A percentile compares a stretch with the other conserved stretches of the same genome.
Evolutionary conservation across 805 yeast species (phyloP).

Genomic region (Barnettozyma salicaria): DNA sequence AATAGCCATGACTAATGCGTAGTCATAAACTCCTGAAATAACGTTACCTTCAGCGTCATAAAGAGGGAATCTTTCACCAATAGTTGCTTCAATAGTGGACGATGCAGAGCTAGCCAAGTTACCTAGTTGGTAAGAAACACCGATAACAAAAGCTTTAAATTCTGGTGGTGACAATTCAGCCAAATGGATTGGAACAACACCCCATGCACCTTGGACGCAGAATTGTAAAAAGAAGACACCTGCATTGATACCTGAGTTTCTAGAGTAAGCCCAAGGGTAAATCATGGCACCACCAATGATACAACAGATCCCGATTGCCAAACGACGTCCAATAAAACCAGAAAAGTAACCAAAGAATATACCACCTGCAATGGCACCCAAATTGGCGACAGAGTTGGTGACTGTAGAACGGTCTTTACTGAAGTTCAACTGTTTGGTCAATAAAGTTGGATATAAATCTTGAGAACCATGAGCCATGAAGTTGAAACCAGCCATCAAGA

Average conservation of each 20-base stretch:
- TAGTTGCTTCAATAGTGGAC: constrained; percentile 56
- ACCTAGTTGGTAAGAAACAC: constrained; percentile 62
- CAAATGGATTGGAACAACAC: constrained; percentile 56
- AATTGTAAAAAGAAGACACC: constrained; percentile 57
- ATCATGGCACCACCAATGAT: constrained; percentile 52
- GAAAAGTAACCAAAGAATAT: constrained; percentile 47
- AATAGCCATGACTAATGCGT: constrained; percentile 58
- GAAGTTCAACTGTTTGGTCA: constrained; percentile 40
- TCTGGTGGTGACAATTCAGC: constrained; percentile 57
- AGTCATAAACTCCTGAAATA: constrained; percentile 35
- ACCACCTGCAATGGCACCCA: constrained; percentile 56
- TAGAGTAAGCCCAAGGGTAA: constrained; percentile 55
- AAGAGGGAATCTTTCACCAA: constrained; percentile 49
- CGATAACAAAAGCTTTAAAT: constrained; percentile 55
- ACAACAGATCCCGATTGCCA: constrained; percentile 45
- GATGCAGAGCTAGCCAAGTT: constrained; percentile 61
- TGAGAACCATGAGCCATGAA: constrained; percentile 59
- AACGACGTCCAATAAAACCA: constrained; percentile 48
- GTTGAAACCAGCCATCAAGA: constrained; percentile 58
- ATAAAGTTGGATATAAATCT: constrained; percentile 52
- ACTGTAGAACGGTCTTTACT: constrained; percentile 42
- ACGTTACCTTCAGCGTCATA: constrained; percentile 23
- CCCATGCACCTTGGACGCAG: constrained; percentile 67
- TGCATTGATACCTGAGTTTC: constrained; percentile 43
- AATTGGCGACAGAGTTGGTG: constrained; percentile 48